Evolutionary conservation across 106 monocot species (phyloP), one percentile per base, ranked within the genome.

Genomic region (Triglochin maritima): DNA sequence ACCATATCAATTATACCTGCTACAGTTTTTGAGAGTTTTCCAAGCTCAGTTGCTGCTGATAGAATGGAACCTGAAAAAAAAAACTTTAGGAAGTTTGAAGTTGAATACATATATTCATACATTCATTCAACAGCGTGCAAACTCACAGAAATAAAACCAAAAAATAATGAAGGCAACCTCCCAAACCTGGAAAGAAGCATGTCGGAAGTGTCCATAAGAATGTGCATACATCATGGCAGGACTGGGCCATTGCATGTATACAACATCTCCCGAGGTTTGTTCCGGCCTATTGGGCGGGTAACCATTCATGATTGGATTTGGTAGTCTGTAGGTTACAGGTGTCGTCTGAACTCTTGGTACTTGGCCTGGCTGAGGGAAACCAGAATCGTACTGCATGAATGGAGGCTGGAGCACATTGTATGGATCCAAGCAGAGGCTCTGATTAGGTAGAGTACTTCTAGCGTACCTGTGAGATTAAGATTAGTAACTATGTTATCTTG

Each of bases 21-120:
- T 69, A 91, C 17, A 63, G 59, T 41, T 82, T 72, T 57, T 80
- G 78, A 60, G 66, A 65, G 69, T 79, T 74, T 53, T 81, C 87
- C 64, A 85, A 83, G 78, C 92, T 92, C 78, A 87, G 74, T 3
- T 82, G 82, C 56, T 92, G 92, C 79, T 79, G 83, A 62, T 84
- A 77, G 68, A 79, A 76, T 17, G 83, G 83, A 64, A 74, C 76
- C 86, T 85, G 85, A 29, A 29, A 29, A 29, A 29, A 29, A 29
- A 29, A 29, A 29, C 29, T 29, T 29, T 29, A 29, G 29, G 29
- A 29, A 29, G 29, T 29, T 29, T 29, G 29, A 29, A 29, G 29
- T 29, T 29, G 29, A 29, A 29, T 29, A 29, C 29, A 29, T 29
- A 29, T 29, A 29, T 29, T 29, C 29, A 29, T 29, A 29, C 29